phyloP scores from a whole-genome alignment of 108 stramenopile species.

The Aureococcus anophagefferens region DNA sequence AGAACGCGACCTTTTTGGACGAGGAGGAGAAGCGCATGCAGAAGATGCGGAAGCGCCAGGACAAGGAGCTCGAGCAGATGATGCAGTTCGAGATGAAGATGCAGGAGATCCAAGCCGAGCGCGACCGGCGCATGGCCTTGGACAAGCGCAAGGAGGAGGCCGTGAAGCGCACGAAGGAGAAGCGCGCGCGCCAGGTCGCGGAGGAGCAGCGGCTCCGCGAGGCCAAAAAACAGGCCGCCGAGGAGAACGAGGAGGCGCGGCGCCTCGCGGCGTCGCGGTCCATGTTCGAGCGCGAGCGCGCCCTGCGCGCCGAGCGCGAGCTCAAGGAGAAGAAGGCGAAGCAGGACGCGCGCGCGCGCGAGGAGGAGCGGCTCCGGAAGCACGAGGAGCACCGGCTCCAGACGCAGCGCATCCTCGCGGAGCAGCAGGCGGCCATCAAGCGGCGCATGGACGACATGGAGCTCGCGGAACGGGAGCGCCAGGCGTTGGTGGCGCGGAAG shows the following conservation, averaged over 20 bases:
- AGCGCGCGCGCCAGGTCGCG: conserved; percentile 23
- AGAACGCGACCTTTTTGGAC: conserved; percentile 44
- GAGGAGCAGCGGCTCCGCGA: conserved; percentile 31
- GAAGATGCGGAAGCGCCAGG: conserved; percentile 49
- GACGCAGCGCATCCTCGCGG: conserved; percentile 31
- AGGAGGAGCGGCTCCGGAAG: conserved; percentile 40
- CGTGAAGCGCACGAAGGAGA: conserved; percentile 28
- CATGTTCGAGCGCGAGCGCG: conserved; percentile 25
- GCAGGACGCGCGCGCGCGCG: conserved; percentile 21
- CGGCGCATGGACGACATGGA: conserved; percentile 16
- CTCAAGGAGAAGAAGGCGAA: conserved; percentile 13
- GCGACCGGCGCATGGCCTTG: conserved; percentile 6
- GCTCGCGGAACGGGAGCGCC: not conserved
- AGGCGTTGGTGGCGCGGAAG: not conserved
- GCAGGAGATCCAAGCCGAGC: conserved; percentile 23
- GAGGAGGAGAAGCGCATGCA: conserved; percentile 43
- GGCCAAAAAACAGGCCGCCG: conserved; percentile 23
- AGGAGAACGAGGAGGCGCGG: conserved; percentile 35
- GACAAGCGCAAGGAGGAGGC: conserved; percentile 14
- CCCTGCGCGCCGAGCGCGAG: conserved; percentile 18
- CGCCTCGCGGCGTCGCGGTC: conserved; percentile 12
- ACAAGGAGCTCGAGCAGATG: conserved; percentile 55
- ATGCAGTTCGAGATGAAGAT: conserved; percentile 42
- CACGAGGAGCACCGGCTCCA: conserved; percentile 31
- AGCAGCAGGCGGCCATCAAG: conserved; percentile 19